Base-by-base conservation (phyloP, 2,329 filamentous ascomycete species). In the Dactylellina drechsleri region DNA sequence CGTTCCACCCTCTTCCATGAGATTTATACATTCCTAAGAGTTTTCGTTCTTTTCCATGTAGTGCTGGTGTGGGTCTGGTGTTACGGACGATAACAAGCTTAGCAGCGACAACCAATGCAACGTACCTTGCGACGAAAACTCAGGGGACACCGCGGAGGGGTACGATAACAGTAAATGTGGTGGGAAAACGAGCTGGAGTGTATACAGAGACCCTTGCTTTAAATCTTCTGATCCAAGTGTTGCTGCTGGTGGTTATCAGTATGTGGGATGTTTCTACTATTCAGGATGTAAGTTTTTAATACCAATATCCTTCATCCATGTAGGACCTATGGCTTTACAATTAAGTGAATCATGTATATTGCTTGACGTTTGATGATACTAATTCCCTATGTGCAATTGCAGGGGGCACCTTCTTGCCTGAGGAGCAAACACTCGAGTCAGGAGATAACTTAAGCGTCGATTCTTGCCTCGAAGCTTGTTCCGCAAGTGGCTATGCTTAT, bases 51-150 rank as follows among this genome's bases (percentile, higher is more conserved):
- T 15, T 15, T 8, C 8, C 4, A 2, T 23, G 6, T 12, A 57
- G 49, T 70, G 66, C 41, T 40, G 40, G 50, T 70, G 66, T n/a
- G 49, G 47, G 26, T 54, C 56, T 47, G 65, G 20, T 8, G 40
- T 59, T 23, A n/a, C 50, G 2, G 5, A 40, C 8, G 49, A 28
- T 13, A 16, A 61, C 13, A 56, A 56, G 13, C 52, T 66, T 26
- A 7, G 10, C 36, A 41, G 26, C 16, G 36, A 20, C 4, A 13
- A 8, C 7, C 45, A 28, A 7, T 65, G 60, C 23, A 28, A 65
- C 15, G n/a, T 45, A 10, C 49, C 60, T 8, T 62, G 59, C 15
- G 45, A 15, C 8, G 28, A 31, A 12, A 13, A 12, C 1, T 47
- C 43, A 45, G n/a, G 15, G 4, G 15, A 45, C 28, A 26, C n/a